Evolutionary conservation across 2,329 filamentous ascomycete genomes (phyloP).

Genomic region (Cylindrodendrum hubeiense): DNA sequence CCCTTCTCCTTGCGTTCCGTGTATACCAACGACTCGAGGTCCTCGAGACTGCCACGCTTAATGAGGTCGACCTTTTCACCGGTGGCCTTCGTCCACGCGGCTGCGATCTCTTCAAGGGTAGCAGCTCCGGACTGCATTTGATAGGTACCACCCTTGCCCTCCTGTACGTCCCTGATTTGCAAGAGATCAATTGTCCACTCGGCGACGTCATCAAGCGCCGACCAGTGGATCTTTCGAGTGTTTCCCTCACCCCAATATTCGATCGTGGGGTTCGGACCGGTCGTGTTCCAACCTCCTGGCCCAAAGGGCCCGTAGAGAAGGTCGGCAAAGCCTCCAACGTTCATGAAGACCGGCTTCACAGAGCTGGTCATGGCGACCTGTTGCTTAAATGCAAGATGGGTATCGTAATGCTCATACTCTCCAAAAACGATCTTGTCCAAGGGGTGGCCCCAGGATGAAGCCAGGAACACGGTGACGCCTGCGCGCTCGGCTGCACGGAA

Average conservation of each 20-base stretch:
- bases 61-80: too few species aligned
- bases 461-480: too few species aligned
- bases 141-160: background rate
- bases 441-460: too few species aligned
- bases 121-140: background rate
- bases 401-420: slow-evolving; percentile 16
- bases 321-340: slow-evolving; percentile 5
- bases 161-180: background rate
- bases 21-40: too few species aligned
- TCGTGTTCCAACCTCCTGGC: background rate
- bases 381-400: slow-evolving; percentile 1
- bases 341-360: slow-evolving; percentile 6
- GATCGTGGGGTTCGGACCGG: background rate
- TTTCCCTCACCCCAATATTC: slow-evolving; percentile 1
- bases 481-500: too few species aligned
- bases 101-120: too few species aligned
- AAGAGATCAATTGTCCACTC: slow-evolving; percentile 15
- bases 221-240: slow-evolving; percentile 5
- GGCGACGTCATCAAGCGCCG: slow-evolving; percentile 1
- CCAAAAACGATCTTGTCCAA: slow-evolving; percentile 15
- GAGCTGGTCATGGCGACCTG: slow-evolving; percentile 14
- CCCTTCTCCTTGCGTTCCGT: too few species aligned
- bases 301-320: background rate
- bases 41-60: too few species aligned
- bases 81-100: too few species aligned